Percentiles rank a stretch among this genome's conserved stretches.
Conservation (phyloP, 768 basidiomycete genomes). For the Clitopilus hobsonii region DNA sequence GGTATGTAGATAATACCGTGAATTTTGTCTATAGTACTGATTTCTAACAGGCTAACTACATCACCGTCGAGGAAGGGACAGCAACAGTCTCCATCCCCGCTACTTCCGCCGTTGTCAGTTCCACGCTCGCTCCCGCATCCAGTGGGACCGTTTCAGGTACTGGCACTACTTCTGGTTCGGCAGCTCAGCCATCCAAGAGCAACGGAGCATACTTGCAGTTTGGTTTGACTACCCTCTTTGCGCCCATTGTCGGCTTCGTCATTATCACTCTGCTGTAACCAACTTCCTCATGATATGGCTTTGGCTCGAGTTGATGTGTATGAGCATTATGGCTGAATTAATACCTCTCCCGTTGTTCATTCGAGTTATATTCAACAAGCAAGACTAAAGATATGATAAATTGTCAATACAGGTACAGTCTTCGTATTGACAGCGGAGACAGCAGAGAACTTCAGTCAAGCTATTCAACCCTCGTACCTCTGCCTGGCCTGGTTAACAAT, state of each 20-base stretch:
- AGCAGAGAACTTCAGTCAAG: not conserved
- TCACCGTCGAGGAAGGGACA: slow-evolving; percentile 67
- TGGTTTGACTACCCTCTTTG: not conserved
- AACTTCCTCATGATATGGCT: too few species aligned
- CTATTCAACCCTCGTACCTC: not conserved
- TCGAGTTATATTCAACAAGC: too few species aligned
- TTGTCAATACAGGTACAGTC: not conserved
- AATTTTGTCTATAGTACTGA: too few species aligned
- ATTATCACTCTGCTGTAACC: not conserved
- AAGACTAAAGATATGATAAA: too few species aligned
- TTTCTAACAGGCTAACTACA: slow-evolving; percentile 54
- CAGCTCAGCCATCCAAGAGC: slow-evolving; percentile 9
- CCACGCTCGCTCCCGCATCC: slow-evolving; percentile 39
- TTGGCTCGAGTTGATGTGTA: too few species aligned
- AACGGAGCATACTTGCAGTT: slow-evolving; percentile 6
- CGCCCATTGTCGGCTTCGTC: not conserved
- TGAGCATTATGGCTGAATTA: too few species aligned
- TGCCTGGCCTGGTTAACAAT: not conserved
- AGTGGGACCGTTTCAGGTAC: slow-evolving; percentile 6
- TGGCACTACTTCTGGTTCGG: slow-evolving; percentile 4
- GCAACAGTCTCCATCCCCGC: slow-evolving; percentile 45
- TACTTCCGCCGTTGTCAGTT: slow-evolving; percentile 63
- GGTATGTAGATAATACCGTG: too few species aligned
- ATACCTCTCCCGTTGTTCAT: too few species aligned
- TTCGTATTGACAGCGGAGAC: too few species aligned